Conservation (phyloP, 1,284 basidiomycete genomes). For the Pseudozyma tsukubaensis region DNA sequence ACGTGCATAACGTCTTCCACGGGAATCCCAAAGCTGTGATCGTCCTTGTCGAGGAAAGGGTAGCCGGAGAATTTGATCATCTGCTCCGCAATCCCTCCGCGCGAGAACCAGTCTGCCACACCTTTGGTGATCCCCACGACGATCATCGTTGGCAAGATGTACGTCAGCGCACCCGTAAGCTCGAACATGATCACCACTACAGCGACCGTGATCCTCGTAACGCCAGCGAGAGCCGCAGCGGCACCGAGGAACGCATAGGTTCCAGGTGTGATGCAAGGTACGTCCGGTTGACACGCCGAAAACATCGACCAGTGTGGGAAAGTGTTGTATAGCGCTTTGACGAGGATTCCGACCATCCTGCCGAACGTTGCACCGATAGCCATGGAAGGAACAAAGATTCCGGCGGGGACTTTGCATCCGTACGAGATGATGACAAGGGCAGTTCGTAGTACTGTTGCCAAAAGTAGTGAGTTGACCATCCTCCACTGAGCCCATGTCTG, state of each 20-base stretch:
- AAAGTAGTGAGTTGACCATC: constrained; percentile 89
- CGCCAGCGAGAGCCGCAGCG: constrained; percentile 72
- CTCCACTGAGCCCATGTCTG: constrained; percentile 96
- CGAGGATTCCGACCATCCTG: constrained; percentile 82
- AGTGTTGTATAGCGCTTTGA: constrained; percentile 90
- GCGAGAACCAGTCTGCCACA: constrained; percentile 93
- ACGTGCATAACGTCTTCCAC: constrained; percentile 90
- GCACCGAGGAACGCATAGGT: constrained; percentile 72
- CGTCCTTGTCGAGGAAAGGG: constrained; percentile 84
- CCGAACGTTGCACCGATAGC: constrained; percentile 97
- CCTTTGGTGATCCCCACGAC: constrained; percentile 95
- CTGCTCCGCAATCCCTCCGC: constrained; percentile 94
- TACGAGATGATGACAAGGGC: constrained; percentile 91
- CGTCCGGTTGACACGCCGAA: constrained; percentile 86
- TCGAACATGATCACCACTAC: constrained; percentile 99
- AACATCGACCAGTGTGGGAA: constrained; percentile 84
- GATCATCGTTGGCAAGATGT: constrained; percentile 98
- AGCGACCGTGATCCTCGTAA: constrained; percentile 96
- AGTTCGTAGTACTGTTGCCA: constrained; percentile 89
- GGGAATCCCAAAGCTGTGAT: constrained; percentile 87
- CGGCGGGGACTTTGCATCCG: constrained; percentile 95
- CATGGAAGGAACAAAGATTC: constrained; percentile 96
- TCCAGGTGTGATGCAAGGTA: constrained; percentile 96
- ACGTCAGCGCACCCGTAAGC: constrained; percentile 96
- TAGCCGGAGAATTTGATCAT: constrained; percentile 97